Base-by-base conservation (phyloP, 139 green algal genomes). In the Limnomonas spitsbergensis region DNA sequence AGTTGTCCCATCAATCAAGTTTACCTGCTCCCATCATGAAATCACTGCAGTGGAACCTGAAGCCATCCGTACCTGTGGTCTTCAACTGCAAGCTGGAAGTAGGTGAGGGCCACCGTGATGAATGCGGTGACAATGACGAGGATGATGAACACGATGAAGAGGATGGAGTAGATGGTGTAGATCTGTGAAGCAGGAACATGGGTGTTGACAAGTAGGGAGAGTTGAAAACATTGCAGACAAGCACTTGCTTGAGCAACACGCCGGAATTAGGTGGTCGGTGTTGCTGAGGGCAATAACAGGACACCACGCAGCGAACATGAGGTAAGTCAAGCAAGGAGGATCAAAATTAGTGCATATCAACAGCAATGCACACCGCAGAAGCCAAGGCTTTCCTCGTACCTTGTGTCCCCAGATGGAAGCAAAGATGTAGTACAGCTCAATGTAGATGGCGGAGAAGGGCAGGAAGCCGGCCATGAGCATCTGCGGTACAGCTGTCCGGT, bases 401-500 rank as follows among this genome's bases (percentile, higher is more conserved):
- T 99, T 99, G 89, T 98, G 93, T 40, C 94, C 94, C 95, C 95
- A 99, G 71, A 99, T 90, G 82, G 75, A 92, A 47, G 90, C 91
- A 80, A 98, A 98, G 82, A 98, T 97, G 89, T 98, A 98, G 88
- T 97, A 97, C 24, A 98, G 91, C 92, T 98, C 94, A 52, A 98
- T 97, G 91, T 98, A 98, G 86, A 98, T 98, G 73, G 94, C 94
- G n/a, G 82, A 93, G 90, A 98, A 98, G 39, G 94, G 94, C 82
- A 98, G 86, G 88, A 97, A 97, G 74, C 93, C 93, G 26, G 94
- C 94, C 93, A 98, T 97, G 14, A 91, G 4, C 92, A 98, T 97
- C 85, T 98, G 94, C 0, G 92, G 86, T 1, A 93, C 7, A 3
- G 91, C 89, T 14, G 83, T 78, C 4, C 94, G 85, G 88, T 96